Conservation (phyloP, 805 yeast species). For the Cyberlindnera petersonii region DNA sequence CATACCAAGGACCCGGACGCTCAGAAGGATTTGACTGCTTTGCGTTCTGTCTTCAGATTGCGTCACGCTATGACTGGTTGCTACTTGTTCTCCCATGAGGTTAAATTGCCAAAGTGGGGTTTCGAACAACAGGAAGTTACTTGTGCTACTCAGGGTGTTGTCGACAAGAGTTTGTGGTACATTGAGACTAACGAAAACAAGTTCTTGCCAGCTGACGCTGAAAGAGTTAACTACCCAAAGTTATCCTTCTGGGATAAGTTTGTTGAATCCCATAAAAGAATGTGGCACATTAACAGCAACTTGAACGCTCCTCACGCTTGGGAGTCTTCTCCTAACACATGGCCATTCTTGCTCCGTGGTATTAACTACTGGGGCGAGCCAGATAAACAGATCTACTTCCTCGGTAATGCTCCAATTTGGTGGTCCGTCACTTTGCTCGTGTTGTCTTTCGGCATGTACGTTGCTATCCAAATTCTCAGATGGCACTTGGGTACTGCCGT, state of each 20-base stretch:
- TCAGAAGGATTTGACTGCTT: slow-evolving; percentile 53
- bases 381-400: slow-evolving; percentile 57
- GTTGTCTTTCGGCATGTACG: slow-evolving; percentile 45
- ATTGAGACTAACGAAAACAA: slow-evolving; percentile 63
- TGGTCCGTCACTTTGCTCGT: slow-evolving; percentile 61
- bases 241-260: slow-evolving; percentile 57
- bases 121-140: slow-evolving; percentile 83
- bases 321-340: slow-evolving; percentile 66
- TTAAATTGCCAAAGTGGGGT: slow-evolving; percentile 78
- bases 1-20: slow-evolving; percentile 49
- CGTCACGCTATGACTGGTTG: slow-evolving; percentile 79
- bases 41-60: slow-evolving; percentile 67
- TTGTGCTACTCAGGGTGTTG: slow-evolving; percentile 66
- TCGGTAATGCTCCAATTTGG: slow-evolving; percentile 82
- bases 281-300: slow-evolving; percentile 76
- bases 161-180: slow-evolving; percentile 63
- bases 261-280: slow-evolving; percentile 59
- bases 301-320: slow-evolving; percentile 65
- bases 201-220: slow-evolving; percentile 40
- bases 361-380: slow-evolving; percentile 73
- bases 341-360: slow-evolving; percentile 78
- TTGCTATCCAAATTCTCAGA: slow-evolving; percentile 41
- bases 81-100: slow-evolving; percentile 70
- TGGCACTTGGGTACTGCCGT: slow-evolving; percentile 63
- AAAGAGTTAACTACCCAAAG: slow-evolving; percentile 48